Evolutionary conservation across 2,329 filamentous ascomycete species (phyloP), one percentile per base, ranked within the genome.

Genomic region (Fusarium bulbicola): DNA sequence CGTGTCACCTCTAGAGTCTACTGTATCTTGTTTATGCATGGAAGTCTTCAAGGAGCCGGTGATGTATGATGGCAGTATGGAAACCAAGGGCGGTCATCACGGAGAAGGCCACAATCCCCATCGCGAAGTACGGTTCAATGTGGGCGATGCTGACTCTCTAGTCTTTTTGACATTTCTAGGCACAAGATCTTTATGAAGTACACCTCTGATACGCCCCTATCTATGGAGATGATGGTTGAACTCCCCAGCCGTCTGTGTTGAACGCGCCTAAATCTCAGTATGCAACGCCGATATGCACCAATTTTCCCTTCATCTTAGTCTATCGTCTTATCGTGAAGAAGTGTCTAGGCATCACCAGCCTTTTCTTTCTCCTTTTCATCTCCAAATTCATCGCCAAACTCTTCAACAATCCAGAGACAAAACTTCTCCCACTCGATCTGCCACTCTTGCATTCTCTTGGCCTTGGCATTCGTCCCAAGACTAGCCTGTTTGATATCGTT

Each of bases 321-420:
- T 72, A 74, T 61, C 37, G 21, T 74, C 20, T 71, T 37, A 4
- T 56, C 45, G 18, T 49, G 24, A 53, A 63, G 21, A n/a, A 8
- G 15, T 13, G 16, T 61, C 46, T 42, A 70, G 24, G 58, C 54
- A 18, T 62, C 26, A 14, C 32, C 56, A 18, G 53, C 7, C 21
- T 53, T 59, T 47, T 37, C 64, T 36, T 61, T 53, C 24, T 61
- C 49, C 30, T 66, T 59, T 18, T 80, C 77, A 0, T 63, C 77
- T 39, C 80, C 85, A 61, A 89, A 95, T 81, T 95, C 90, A 1
- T 87, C 86, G 14, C 85, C 87, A 76, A 89, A 97, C 83, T 97
- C 93, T 42, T 91, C 86, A 15, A 97, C 92, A 49, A 98, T 87
- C 95, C 95, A 98, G 60, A 94, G 87, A 79, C 95, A 98, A 80